Evolutionary conservation across 2,329 filamentous ascomycete species (phyloP).

Genomic region (Cyphellophora attinorum): DNA sequence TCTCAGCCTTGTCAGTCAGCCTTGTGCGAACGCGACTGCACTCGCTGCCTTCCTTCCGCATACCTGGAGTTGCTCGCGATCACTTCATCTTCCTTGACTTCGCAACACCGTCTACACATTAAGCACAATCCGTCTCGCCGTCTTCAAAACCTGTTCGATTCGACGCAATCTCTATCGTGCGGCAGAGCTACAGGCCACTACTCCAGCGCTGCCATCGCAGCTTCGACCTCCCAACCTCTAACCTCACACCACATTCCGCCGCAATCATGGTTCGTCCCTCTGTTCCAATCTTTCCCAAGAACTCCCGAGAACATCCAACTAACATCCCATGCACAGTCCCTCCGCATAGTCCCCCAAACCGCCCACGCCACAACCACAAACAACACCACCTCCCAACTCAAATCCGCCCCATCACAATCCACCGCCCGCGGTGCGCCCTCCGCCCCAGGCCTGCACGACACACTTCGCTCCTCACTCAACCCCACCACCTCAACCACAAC

Average conservation of each 20-base stretch:
- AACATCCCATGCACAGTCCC: constrained; percentile 48
- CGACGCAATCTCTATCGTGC: too few species aligned
- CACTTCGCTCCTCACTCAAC: constrained; percentile 63
- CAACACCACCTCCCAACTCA: constrained; percentile 46
- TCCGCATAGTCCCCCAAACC: constrained; percentile 75
- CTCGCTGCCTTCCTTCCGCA: too few species aligned
- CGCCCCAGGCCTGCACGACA: constrained; percentile 87
- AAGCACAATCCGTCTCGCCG: too few species aligned
- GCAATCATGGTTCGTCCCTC: background rate
- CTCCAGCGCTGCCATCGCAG: too few species aligned
- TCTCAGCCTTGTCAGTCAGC: too few species aligned
- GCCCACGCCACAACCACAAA: constrained; percentile 56
- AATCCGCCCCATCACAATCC: constrained; percentile 45
- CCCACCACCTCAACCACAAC: constrained; percentile 24
- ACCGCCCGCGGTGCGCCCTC: constrained; percentile 60
- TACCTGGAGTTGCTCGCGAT: too few species aligned
- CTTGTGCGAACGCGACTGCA: too few species aligned
- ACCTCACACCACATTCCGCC: constrained; percentile 1
- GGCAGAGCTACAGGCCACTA: too few species aligned
- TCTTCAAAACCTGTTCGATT: too few species aligned
- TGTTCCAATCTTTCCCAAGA: background rate
- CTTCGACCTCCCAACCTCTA: too few species aligned
- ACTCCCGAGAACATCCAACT: background rate
- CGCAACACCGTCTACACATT: too few species aligned
- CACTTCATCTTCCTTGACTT: too few species aligned